These are phyloP conservation scores for Luffa acutangula DNA, from an alignment of 306 rosid species.

Conservation along the genomic window DNA sequence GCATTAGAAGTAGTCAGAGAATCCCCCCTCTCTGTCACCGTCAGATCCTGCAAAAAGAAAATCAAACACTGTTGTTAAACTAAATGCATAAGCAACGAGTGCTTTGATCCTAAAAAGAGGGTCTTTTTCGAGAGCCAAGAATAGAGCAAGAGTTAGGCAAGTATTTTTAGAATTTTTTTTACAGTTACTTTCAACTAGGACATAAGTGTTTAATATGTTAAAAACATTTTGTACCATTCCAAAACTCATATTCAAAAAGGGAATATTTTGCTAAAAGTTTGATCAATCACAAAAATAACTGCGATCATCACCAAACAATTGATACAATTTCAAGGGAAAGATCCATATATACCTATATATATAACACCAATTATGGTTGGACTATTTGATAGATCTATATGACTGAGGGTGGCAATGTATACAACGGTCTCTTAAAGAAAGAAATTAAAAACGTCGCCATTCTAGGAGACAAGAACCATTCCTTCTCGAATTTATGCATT, in stretches of 20 bases:
- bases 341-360: not conserved
- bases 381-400: not conserved
- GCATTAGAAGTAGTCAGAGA: constrained; percentile 79
- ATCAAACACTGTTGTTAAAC: not conserved
- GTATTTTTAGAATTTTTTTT: not conserved
- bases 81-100: not conserved
- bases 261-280: not conserved
- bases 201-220: not conserved
- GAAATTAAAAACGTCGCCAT: not conserved
- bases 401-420: not conserved
- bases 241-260: not conserved
- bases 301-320: not conserved
- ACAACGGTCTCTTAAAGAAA: not conserved
- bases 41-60: constrained; percentile 60
- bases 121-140: not conserved
- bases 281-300: not conserved
- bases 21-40: constrained; percentile 60
- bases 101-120: not conserved
- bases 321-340: not conserved
- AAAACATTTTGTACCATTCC: not conserved
- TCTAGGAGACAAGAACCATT: not conserved
- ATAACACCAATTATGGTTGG: not conserved
- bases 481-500: not conserved
- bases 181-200: not conserved
- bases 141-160: not conserved